Conservation (phyloP, 1,284 basidiomycete species). For the Microstroma glucosiphilum region DNA sequence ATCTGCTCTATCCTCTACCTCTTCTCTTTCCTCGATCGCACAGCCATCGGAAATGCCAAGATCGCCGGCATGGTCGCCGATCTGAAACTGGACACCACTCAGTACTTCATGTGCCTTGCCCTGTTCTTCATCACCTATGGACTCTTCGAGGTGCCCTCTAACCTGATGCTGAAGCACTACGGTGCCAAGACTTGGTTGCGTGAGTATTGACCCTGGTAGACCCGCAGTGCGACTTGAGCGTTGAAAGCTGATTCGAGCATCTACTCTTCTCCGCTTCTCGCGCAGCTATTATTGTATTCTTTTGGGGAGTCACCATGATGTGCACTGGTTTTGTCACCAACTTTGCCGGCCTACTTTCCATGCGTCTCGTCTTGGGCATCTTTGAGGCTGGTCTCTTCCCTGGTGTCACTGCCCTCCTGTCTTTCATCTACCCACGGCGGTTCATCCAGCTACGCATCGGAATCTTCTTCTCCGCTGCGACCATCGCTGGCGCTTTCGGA, state of each 20-base stretch:
- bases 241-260: too few relatives aligned
- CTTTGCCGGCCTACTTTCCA: conserved; percentile 48
- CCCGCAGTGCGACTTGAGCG: conserved; percentile 3
- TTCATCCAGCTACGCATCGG: conserved; percentile 32
- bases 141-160: conserved; percentile 64
- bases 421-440: conserved; percentile 27
- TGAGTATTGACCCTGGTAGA: conserved; percentile 12
- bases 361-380: conserved; percentile 51
- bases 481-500: conserved; percentile 55
- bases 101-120: conserved; percentile 52
- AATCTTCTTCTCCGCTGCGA: conserved; percentile 43
- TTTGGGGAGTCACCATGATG: conserved; percentile 30
- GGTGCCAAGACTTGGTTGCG: conserved; percentile 51
- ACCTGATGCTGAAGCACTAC: conserved; percentile 58
- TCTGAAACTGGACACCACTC: conserved; percentile 51
- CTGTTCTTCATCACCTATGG: conserved; percentile 60
- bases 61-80: conserved; percentile 51
- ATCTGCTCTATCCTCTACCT: conserved; percentile 60
- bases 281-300: background rate
- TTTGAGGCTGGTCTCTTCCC: conserved; percentile 41
- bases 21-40: conserved; percentile 68
- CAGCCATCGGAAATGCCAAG: conserved; percentile 72
- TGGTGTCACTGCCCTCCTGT: conserved; percentile 29
- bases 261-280: too few relatives aligned
- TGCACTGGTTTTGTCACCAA: conserved; percentile 52